Percentiles rank a stretch among this genome's conserved stretches.
Evolutionary conservation across 371 early-diverging fungal species (phyloP).

Genomic region (Syncephalis fuscata): DNA sequence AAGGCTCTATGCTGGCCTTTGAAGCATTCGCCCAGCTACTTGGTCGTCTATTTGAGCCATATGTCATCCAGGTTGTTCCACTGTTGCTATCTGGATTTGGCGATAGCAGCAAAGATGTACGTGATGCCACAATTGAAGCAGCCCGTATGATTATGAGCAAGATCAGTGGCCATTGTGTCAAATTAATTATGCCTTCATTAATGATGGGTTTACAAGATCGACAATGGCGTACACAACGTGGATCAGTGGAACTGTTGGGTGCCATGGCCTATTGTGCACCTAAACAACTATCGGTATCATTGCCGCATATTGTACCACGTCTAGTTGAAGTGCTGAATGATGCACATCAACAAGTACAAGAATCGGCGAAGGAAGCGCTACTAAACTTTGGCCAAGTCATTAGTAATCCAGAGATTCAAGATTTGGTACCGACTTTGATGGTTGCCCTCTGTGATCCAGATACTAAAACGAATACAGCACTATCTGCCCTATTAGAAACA

Average conservation of each 20-base stretch:
- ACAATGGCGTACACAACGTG: constrained; percentile 93
- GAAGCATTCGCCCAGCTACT: constrained; percentile 73
- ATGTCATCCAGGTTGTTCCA: constrained; percentile 85
- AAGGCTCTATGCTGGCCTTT: constrained; percentile 89
- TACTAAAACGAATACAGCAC: constrained; percentile 58
- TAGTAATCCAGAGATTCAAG: constrained; percentile 92
- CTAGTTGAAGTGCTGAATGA: constrained; percentile 83
- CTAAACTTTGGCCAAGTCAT: constrained; percentile 85
- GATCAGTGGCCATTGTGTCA: constrained; percentile 90
- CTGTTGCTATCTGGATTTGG: constrained; percentile 74
- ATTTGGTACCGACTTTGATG: constrained; percentile 70
- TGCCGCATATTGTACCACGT: constrained; percentile 86
- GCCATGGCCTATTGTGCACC: constrained; percentile 93
- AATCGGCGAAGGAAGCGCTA: constrained; percentile 75
- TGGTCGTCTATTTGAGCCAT: constrained; percentile 95
- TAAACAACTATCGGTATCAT: constrained; percentile 77
- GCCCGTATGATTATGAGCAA: constrained; percentile 92
- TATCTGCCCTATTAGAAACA: constrained; percentile 75
- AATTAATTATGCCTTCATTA: constrained; percentile 82
- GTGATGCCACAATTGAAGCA: constrained; percentile 83
- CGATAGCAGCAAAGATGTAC: constrained; percentile 70
- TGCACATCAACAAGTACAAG: constrained; percentile 83
- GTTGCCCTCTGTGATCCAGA: constrained; percentile 84
- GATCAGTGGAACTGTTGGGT: constrained; percentile 87
- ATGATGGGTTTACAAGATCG: constrained; percentile 72